Evolutionary conservation across 352 stramenopile genomes (phyloP), one percentile per base, ranked within the genome.

Genomic region (Globisporangium nodosum): DNA sequence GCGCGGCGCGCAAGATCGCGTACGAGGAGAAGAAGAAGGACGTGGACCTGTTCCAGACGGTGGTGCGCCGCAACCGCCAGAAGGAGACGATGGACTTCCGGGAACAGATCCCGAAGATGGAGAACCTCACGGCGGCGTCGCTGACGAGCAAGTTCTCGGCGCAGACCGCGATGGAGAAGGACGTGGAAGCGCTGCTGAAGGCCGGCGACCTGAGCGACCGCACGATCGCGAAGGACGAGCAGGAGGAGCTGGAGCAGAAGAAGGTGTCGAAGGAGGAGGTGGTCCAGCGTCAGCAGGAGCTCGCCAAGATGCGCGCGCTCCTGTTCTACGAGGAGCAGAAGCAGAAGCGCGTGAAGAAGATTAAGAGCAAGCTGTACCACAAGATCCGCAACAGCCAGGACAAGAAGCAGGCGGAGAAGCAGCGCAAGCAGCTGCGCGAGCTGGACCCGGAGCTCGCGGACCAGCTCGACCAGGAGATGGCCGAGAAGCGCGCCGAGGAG

Each of bases 301-400:
- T 99, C 31, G 81, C 95, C 2, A 98, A 98, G 70, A 92, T 99
- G 73, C 86, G 96, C 46, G 86, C 95, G 54, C 77, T 99, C 46
- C 87, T 99, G 68, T 99, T 99, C 63, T 99, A 99, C 73, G 91
- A 99, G 48, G 96, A 99, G 74, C 92, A 98, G 73, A 99, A 99
- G 69, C 72, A 90, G 51, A 91, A 97, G 65, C 94, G 97, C 35
- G 95, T 99, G 31, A 99, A 99, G 78, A 99, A 99, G 76, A 99
- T 99, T 69, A 99, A 99, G 77, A 98, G 91, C 37, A 99, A 99
- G 68, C 92, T 98, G 35, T 99, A 98, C 81, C 90, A 97, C 65
- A 97, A 98, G 68, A 99, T 99, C 65, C 85, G 93, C 52, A 99
- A 99, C 71, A 88, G 90, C 54, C 87, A 98, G 63, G 73, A 90